phyloP scores from a whole-genome alignment of 331 rosid species.

The Pyrus hybrid region DNA sequence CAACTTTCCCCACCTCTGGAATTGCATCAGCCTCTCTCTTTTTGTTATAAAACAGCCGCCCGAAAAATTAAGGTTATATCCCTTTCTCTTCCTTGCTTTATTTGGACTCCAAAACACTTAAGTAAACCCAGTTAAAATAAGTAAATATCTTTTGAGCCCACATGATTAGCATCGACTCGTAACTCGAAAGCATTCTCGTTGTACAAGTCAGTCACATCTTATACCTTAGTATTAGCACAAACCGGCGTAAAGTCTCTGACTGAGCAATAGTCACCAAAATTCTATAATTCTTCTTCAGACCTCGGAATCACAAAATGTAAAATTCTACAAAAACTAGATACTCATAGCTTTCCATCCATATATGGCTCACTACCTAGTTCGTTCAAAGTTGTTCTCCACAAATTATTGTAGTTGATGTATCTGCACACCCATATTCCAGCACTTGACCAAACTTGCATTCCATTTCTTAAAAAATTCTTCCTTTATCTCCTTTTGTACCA shows the following conservation, averaged over 20 bases:
- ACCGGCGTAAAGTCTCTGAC: too few species aligned
- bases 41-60: too few species aligned
- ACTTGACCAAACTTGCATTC: too few species aligned
- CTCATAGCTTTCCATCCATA: background rate
- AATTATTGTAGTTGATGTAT: too few species aligned
- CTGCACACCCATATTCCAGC: too few species aligned
- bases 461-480: too few species aligned
- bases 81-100: background rate
- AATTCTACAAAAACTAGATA: background rate
- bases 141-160: background rate
- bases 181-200: background rate
- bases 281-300: background rate
- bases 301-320: rapidly evolving
- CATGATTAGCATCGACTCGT: background rate
- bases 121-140: background rate
- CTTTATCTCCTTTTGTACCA: too few species aligned
- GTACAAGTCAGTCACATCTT: background rate
- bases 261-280: background rate
- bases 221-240: background rate
- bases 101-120: background rate
- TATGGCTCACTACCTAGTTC: background rate
- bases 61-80: background rate
- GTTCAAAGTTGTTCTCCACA: too few species aligned
- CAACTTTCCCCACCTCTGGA: too few species aligned
- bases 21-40: too few species aligned